Conservation (phyloP, 176 grass and related monocot genomes). For the Coix lacrymajobi region DNA sequence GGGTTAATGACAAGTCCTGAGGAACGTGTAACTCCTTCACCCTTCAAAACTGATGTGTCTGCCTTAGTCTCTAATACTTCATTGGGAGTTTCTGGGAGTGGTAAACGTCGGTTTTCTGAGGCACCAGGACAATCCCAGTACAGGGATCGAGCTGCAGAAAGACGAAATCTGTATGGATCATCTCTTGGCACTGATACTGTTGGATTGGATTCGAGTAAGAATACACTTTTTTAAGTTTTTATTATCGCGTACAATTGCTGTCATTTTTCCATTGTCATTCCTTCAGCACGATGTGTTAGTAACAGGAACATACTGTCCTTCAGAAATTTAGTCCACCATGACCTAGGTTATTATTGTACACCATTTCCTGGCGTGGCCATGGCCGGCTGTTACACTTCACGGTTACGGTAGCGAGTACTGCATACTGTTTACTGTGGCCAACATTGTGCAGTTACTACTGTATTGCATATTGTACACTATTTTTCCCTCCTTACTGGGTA, state of each 20-base stretch:
- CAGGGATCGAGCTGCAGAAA: conserved; percentile 96
- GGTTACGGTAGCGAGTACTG: too few species aligned
- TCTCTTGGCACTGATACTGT: conserved; percentile 38
- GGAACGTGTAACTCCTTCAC: conserved; percentile 19
- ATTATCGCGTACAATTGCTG: not conserved
- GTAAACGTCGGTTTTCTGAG: conserved; percentile 93
- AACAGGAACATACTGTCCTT: not conserved
- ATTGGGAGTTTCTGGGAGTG: conserved; percentile 52
- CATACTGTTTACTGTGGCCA: too few species aligned
- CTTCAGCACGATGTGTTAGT: conserved; percentile 1
- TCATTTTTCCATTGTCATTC: not conserved
- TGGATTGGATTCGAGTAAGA: conserved; percentile 79
- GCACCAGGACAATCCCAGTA: conserved; percentile 68
- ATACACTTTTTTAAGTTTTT: not conserved
- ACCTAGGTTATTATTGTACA: too few species aligned
- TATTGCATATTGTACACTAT: too few species aligned
- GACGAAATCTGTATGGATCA: conserved; percentile 81
- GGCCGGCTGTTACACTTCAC: too few species aligned
- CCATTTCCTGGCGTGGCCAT: too few species aligned
- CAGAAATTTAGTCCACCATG: too few species aligned
- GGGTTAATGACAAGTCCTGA: conserved; percentile 30
- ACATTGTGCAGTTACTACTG: too few species aligned
- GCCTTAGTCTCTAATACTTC: conserved; percentile 53
- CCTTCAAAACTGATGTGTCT: conserved; percentile 83
- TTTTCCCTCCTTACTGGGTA: too few species aligned